Evolutionary conservation across 129 eudicot species (phyloP).

Genomic region (Glebionis coronaria): DNA sequence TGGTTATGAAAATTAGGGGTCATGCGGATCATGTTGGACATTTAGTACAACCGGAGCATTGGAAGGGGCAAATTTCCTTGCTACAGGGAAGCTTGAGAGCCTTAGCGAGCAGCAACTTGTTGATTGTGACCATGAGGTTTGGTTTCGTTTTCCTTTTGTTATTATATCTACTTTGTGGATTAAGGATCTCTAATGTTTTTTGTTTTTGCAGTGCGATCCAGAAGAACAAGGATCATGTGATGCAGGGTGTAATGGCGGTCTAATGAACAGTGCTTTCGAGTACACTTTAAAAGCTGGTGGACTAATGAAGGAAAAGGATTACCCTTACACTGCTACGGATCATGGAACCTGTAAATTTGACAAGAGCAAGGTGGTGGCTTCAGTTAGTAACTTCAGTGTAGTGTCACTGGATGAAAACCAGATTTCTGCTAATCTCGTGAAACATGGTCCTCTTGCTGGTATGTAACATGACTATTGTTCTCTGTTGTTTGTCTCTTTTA

Average conservation of each 20-base stretch:
- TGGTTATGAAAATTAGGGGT: slow-evolving; percentile 44
- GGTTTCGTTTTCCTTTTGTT: slow-evolving; percentile 5
- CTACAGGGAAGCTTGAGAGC: slow-evolving; percentile 76
- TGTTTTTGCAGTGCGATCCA: slow-evolving; percentile 65
- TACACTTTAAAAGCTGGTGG: slow-evolving; percentile 83
- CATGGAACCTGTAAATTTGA: slow-evolving; percentile 70
- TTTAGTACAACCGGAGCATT: slow-evolving; percentile 82
- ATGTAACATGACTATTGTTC: slow-evolving; percentile 4
- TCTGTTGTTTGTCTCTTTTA: too few species aligned
- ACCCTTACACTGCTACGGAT: slow-evolving; percentile 72
- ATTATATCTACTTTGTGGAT: neutral
- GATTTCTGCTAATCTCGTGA: slow-evolving; percentile 84
- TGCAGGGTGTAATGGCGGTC: slow-evolving; percentile 76
- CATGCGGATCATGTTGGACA: slow-evolving; percentile 88
- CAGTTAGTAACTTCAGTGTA: slow-evolving; percentile 72
- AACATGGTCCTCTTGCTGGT: slow-evolving; percentile 92
- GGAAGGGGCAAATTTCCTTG: slow-evolving; percentile 80
- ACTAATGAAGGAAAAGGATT: slow-evolving; percentile 75
- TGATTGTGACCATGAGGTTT: slow-evolving; percentile 86
- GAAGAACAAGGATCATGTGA: slow-evolving; percentile 75
- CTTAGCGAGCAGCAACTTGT: slow-evolving; percentile 89
- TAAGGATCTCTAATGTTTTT: neutral
- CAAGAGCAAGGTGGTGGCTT: slow-evolving; percentile 65
- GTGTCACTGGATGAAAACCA: slow-evolving; percentile 76
- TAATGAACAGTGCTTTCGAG: slow-evolving; percentile 83